phyloP scores from a whole-genome alignment of 2,329 filamentous ascomycete species.

The Penicillium sp. region DNA sequence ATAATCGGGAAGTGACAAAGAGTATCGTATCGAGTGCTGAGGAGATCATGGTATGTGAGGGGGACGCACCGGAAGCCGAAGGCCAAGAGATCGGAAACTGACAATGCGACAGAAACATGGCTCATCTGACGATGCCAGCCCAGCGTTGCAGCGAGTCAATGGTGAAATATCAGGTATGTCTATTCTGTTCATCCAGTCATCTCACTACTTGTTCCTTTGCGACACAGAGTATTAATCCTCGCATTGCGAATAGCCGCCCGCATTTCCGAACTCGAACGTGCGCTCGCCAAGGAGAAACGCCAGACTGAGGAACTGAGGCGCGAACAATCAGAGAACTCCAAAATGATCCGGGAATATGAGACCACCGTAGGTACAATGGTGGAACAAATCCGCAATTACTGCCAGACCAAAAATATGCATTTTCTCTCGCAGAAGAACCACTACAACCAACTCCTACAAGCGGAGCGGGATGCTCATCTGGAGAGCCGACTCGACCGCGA shows the following conservation, averaged over 20 bases:
- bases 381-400: constrained; percentile 56
- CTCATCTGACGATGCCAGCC: constrained; percentile 43
- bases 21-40: constrained; percentile 55
- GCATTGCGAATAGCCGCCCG: constrained; percentile 42
- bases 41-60: constrained; percentile 52
- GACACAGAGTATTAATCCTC: neutral
- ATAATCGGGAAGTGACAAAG: constrained; percentile 55
- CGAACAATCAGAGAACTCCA: constrained; percentile 54
- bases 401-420: constrained; percentile 54
- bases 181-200: neutral
- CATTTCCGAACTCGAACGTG: constrained; percentile 54
- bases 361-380: constrained; percentile 52
- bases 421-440: constrained; percentile 52
- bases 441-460: constrained; percentile 56
- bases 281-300: constrained; percentile 51
- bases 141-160: constrained; percentile 48
- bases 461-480: constrained; percentile 55
- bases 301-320: constrained; percentile 47
- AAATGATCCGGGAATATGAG: constrained; percentile 54
- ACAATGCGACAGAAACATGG: constrained; percentile 44
- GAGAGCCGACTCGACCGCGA: constrained; percentile 54
- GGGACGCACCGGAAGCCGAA: neutral
- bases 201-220: neutral
- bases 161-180: constrained; percentile 47
- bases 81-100: constrained; percentile 6